Percentiles rank a stretch among this genome's conserved stretches.
Evolutionary conservation across 495 filamentous ascomycete species (phyloP).

Genomic region (Aspergillus cavernicola): DNA sequence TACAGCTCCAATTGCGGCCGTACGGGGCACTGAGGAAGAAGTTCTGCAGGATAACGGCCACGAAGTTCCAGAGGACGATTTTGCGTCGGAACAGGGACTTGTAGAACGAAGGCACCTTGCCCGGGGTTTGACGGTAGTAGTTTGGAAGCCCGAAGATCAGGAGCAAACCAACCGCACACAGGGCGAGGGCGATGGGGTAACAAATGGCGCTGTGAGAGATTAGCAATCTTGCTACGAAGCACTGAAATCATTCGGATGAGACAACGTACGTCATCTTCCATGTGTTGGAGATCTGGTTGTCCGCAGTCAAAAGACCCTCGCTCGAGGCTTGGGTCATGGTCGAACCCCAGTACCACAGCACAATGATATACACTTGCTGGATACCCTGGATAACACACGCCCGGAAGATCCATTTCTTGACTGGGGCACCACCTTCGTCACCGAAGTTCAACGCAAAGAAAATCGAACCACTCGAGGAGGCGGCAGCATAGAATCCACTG

Average conservation of each 20-base stretch:
- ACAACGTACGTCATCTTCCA: constrained; percentile 44
- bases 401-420: constrained; percentile 47
- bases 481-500: constrained; percentile 42
- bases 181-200: constrained; percentile 36
- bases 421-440: constrained; percentile 45
- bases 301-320: constrained; percentile 26
- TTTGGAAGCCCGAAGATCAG: constrained; percentile 43
- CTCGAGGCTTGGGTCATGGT: constrained; percentile 33
- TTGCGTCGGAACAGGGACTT: constrained; percentile 42
- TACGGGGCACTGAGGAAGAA: constrained; percentile 48
- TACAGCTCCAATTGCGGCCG: constrained; percentile 47
- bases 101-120: constrained; percentile 58
- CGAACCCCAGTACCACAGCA: constrained; percentile 51
- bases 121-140: constrained; percentile 57
- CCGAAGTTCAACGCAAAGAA: constrained; percentile 51
- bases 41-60: constrained; percentile 44
- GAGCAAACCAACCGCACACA: constrained; percentile 38
- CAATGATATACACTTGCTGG: constrained; percentile 46
- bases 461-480: constrained; percentile 45
- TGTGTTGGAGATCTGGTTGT: constrained; percentile 33
- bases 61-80: constrained; percentile 48
- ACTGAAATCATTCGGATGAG: background rate
- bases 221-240: constrained; percentile 3
- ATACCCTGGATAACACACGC: constrained; percentile 48
- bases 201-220: constrained; percentile 31